Evolutionary conservation across 305 asterid genomes (phyloP), one percentile per base, ranked within the genome.

Genomic region (Striga hermonthica): DNA sequence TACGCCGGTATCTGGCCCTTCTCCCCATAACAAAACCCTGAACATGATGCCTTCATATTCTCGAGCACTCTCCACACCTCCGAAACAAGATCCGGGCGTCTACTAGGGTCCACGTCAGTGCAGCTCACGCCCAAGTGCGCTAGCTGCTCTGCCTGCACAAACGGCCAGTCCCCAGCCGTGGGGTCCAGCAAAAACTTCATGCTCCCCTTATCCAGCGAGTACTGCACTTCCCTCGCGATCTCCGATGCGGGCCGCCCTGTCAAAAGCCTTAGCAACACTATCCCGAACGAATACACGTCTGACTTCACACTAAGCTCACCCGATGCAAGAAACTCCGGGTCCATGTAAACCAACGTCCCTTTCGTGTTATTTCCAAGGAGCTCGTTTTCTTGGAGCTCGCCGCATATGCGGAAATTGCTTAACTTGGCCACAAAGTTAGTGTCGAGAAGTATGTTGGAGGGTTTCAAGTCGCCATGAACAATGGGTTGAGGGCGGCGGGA

Each of bases 141-240:
- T 70, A 93, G 77, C 75, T 93, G 96, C 66, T 82, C 82, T 7
- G 99, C 97, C 70, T 86, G 97, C 65, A 93, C 88, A 34, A 86
- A 93, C 35, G 97, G 99, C 97, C 96, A 93, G 62, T 88, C 97
- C 45, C 97, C 97, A 47, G 95, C 97, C 4, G 90, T 82, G 9
- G 91, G 80, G 78, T 93, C 98, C 67, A 93, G 74, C 47, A 86
- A 43, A 70, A 81, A 80, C 48, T 86, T 85, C 82, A 93, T 55
- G 35, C 72, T 83, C 53, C 86, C 97, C 9, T 84, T 67, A 15
- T 77, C 80, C 35, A 90, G 65, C 10, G 95, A 95, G 64, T 62
- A 61, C 65, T 81, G 80, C 53, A 93, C 94, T 73, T 93, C 96
- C 72, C 75, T 83, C 13, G 67, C 41, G 63, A 93, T 74, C 50